A percentile compares a stretch with the other conserved stretches of the same genome.
phyloP scores from a whole-genome alignment of 2,329 filamentous ascomycete genomes.

The Alternaria arborescens region DNA sequence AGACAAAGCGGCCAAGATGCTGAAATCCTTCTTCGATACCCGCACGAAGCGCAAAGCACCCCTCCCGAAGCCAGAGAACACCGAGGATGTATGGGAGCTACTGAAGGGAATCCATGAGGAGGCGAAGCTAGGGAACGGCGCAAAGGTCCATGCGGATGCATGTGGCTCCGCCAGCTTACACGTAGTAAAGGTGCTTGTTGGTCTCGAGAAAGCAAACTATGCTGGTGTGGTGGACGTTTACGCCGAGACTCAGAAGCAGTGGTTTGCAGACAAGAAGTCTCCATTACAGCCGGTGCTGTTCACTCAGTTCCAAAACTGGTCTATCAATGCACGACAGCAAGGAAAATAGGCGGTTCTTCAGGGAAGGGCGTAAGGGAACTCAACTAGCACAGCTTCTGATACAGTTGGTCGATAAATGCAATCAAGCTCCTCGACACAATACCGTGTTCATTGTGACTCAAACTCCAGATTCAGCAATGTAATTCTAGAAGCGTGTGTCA shows the following conservation, averaged over 20 bases:
- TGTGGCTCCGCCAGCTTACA: slow-evolving; percentile 78
- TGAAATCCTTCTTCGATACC: slow-evolving; percentile 75
- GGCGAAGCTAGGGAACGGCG: slow-evolving; percentile 67
- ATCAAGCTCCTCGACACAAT: not conserved
- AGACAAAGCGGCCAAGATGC: slow-evolving; percentile 74
- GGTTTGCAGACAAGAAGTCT: slow-evolving; percentile 53
- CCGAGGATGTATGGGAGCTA: slow-evolving; percentile 62
- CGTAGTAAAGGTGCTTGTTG: slow-evolving; percentile 69
- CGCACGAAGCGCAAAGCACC: slow-evolving; percentile 60
- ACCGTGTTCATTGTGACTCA: not conserved
- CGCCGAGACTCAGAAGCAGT: slow-evolving; percentile 54
- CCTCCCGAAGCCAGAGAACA: slow-evolving; percentile 54
- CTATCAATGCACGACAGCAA: slow-evolving; percentile 36
- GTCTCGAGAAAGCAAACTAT: slow-evolving; percentile 54
- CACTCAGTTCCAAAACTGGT: slow-evolving; percentile 59
- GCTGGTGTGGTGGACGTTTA: slow-evolving; percentile 53
- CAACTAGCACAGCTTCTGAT: not conserved
- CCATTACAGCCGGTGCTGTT: slow-evolving; percentile 56
- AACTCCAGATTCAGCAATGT: not conserved
- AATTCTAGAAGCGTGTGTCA: not conserved
- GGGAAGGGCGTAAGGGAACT: not conserved
- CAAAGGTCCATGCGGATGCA: slow-evolving; percentile 76
- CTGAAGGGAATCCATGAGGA: slow-evolving; percentile 74
- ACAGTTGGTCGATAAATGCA: not conserved
- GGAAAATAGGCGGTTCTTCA: slow-evolving; percentile 27